Base-by-base conservation (phyloP, 108 stramenopile species). In the Skeletonema menzelii region DNA sequence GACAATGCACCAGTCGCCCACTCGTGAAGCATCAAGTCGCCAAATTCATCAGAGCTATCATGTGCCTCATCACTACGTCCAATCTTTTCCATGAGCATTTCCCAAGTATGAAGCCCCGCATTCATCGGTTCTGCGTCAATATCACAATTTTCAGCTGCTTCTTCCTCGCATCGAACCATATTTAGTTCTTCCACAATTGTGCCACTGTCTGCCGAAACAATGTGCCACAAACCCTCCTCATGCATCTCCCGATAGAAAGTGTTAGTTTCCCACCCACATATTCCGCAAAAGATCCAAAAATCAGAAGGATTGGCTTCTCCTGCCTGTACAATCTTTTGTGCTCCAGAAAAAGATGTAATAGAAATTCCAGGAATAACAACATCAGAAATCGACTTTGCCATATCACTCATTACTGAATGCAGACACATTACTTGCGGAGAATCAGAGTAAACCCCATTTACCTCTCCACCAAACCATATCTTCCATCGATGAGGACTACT, bases 391-490 rank as follows among this genome's bases (percentile, higher is more conserved):
- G 44, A 53, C 14, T 22, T 44, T 12, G 76, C 76, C 47, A 63
- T 28, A 30, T 72, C 65, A 0, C 61, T 63, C 58, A 27, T 30
- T 8, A 77, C 47, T 35, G 81, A 82, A 64, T 82, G 81, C 1
- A 82, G 30, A 59, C 81, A 82, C 71, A 78, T 24, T 19, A 82
- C 73, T 20, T 69, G 77, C 38, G 82, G 77, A 37, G 7, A 35
- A 42, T 79, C 82, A 1, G 77, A 79, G 60, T 69, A 78, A 24
- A 44, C 65, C 1, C 87, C 87, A 10, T 84, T 60, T 3, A 86
- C 84, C 38, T 91, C 86, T 20, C 92, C 92, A 0, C 89, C 89
- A 70, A 85, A 90, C 85, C 84, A 86, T n/a, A 87, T 77, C 32
- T 75, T 84, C 91, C 88, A 90, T 30, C 63, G 17, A 34, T 27